Evolutionary conservation across 306 rosid genomes (phyloP), one percentile per base, ranked within the genome.

Genomic region (Cucumis cinereus): DNA sequence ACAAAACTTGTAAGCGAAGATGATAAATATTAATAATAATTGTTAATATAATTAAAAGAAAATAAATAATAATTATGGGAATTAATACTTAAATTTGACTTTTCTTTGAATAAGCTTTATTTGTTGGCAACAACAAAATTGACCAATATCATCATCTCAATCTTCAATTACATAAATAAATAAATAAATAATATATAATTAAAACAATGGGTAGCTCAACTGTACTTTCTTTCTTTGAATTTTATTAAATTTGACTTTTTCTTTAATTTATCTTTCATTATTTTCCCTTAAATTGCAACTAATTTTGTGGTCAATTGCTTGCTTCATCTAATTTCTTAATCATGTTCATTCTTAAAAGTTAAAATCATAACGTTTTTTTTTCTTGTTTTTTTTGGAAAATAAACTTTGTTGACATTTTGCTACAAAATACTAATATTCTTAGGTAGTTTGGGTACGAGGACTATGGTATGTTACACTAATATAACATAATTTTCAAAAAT

Each of bases 121-220:
- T n/a, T n/a, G n/a, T n/a, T n/a, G n/a, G n/a, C n/a, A n/a, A n/a
- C n/a, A n/a, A 30, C 35, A 0, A 35, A 63, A 63, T 40, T 40
- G 53, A 67, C 54, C 33, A 67, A 67, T 19, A 66, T 61, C 23
- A 30, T 22, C 16, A 62, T 62, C 69, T 41, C 11, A 61, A n/a
- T 24, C 14, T 5, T 66, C 33, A 40, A 8, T 1, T 10, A 36
- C 1, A 40, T 3, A 38, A 38, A 38, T 38, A 38, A 7, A 38
- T 38, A 38, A 43, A 67, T 11, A 67, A 22, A 41, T 7, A 24
- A 45, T 13, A 11, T 23, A 38, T n/a, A 40, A n/a, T n/a, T 40
- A 24, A 24, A 24, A 43, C 4, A 70, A 26, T 23, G 58, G 74
- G 75, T 47, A 70, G 75, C 58, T 70, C 75, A 70, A 70, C 75